Evolutionary conservation across 108 stramenopile species (phyloP).

Genomic region (Thalassiosira profunda): DNA sequence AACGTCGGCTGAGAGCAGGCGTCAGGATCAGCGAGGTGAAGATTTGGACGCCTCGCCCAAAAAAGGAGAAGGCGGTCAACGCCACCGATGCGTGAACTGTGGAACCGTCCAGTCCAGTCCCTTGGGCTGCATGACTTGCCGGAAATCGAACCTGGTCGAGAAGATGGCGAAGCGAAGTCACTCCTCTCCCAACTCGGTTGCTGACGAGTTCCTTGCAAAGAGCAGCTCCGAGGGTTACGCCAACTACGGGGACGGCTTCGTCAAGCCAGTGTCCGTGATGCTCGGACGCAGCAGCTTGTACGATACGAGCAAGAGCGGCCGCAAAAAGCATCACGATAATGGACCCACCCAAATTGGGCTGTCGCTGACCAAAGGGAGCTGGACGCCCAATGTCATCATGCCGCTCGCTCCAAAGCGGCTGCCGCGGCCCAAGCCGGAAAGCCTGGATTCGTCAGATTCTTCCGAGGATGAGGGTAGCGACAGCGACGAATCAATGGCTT

Average conservation of each 20-base stretch:
- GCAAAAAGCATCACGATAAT: constrained; percentile 44
- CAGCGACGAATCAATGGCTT: constrained; percentile 7
- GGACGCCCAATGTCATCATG: constrained; percentile 74
- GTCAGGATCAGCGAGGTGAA: background rate
- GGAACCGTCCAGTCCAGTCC: constrained; percentile 52
- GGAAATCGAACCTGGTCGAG: constrained; percentile 65
- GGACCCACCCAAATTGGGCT: constrained; percentile 19
- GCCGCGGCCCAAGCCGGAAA: constrained; percentile 24
- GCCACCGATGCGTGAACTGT: constrained; percentile 74
- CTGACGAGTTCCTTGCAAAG: constrained; percentile 8
- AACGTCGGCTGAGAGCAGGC: constrained; percentile 12
- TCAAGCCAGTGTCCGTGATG: constrained; percentile 68
- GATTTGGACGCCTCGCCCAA: background rate
- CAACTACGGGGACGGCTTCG: constrained; percentile 19
- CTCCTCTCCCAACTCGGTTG: constrained; percentile 3
- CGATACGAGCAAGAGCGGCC: constrained; percentile 41
- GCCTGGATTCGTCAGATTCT: constrained; percentile 1
- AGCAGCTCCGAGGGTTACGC: background rate
- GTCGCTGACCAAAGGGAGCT: constrained; percentile 58
- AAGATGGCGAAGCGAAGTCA: constrained; percentile 60
- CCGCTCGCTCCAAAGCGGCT: constrained; percentile 50
- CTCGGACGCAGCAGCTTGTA: constrained; percentile 60
- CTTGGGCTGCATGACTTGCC: constrained; percentile 72
- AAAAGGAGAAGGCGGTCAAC: background rate
- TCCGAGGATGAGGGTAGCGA: constrained; percentile 25